Evolutionary conservation across 2,329 filamentous ascomycete species (phyloP), one percentile per base, ranked within the genome.

Genomic region (Dothiorella sarmentorum): DNA sequence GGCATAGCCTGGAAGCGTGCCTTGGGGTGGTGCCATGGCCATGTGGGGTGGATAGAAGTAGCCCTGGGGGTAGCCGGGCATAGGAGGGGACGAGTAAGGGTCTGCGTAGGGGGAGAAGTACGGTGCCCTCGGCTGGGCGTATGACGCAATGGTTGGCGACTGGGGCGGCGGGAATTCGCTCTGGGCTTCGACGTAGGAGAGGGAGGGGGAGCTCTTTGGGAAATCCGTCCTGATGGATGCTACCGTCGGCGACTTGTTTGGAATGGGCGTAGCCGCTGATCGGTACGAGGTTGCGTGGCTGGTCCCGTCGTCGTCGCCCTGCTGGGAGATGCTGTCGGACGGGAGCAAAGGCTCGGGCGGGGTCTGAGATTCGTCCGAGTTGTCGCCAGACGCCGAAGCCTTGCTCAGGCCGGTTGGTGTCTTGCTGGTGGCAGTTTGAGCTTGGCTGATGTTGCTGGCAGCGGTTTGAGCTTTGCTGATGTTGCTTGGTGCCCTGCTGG

Each of bases 1-100:
- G 58, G 71, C 70, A 57, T 69, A 70, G 60, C 73, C 73, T 26
- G 71, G 69, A 38, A 70, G 70, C 27, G 71, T 71, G 59, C 65
- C 65, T 60, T 73, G 71, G 26, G 69, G 71, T 29, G 69, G 66
- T 58, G 67, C 67, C 56, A 67, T 70, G 61, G 64, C 63, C 44
- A 66, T 64, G 60, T 64, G 66, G 53, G 68, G 65, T 61, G 58
- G 61, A 22, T 59, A 60, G 62, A 72, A 72, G 63, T 71, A 71
- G 49, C 70, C 65, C 27, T 68, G 70, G 63, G 72, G 70, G 61
- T 74, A 73, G 22, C 67, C 67, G 27, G 68, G 64, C 90, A 78
- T 90, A 62, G 81, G 85, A 71, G 87, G 91, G 81, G 85, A 91
- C 69, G 80, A 82, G 29, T 59, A 59, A 15, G 47, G 49, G 38